These are phyloP conservation scores for Syzygium jambos DNA, from an alignment of 345 rosid species.

Conservation along the genomic window DNA sequence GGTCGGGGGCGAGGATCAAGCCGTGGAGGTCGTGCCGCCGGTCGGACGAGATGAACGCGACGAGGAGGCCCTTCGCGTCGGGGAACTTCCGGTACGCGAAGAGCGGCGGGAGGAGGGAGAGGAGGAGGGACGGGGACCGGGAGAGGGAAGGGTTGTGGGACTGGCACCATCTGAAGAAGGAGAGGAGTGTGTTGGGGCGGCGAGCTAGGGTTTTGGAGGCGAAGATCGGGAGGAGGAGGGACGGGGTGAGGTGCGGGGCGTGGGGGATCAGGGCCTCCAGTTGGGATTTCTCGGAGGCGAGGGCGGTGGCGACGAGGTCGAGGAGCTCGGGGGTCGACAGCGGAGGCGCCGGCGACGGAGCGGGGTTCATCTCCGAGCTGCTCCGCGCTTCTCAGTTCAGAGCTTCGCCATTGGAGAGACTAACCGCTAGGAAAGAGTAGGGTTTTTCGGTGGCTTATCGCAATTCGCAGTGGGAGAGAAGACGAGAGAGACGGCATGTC, in stretches of 20 bases:
- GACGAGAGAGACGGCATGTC: neutral
- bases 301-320: conserved; percentile 26
- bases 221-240: conserved; percentile 41
- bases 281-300: conserved; percentile 20
- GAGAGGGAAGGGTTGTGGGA: conserved; percentile 17
- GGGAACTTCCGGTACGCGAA: conserved; percentile 44
- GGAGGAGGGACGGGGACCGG: conserved; percentile 45
- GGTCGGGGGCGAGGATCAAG: conserved; percentile 31
- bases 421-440: neutral
- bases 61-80: conserved; percentile 58
- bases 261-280: conserved; percentile 37
- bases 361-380: neutral
- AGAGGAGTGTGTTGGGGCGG: conserved; percentile 42
- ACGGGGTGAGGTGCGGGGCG: conserved; percentile 37
- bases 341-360: neutral
- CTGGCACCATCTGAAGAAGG: conserved; percentile 48
- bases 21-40: conserved; percentile 32
- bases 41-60: conserved; percentile 50
- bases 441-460: neutral
- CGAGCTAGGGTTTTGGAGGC: conserved; percentile 36
- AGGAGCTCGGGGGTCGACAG: neutral
- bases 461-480: neutral
- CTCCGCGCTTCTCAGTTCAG: neutral
- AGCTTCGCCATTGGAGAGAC: neutral
- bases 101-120: conserved; percentile 50